Percentiles rank a stretch among this genome's conserved stretches.
These are phyloP conservation scores for Cinchona pubescens DNA, from an alignment of 257 asterid genomes.

Conservation along the genomic window DNA sequence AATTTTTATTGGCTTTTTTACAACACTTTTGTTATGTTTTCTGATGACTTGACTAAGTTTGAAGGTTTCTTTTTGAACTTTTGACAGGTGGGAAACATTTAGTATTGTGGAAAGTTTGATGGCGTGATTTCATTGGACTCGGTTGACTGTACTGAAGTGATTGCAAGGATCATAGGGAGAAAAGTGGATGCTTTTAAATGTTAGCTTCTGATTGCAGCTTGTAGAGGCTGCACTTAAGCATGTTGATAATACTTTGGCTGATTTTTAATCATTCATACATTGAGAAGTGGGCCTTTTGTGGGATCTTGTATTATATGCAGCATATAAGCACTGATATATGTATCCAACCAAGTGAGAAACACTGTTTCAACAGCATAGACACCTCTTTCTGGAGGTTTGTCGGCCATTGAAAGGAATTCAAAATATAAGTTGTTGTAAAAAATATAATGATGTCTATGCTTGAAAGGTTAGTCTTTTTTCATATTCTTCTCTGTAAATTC, in stretches of 20 bases:
- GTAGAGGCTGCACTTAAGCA: slow-evolving; percentile 87
- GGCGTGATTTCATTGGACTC: slow-evolving; percentile 18
- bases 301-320: slow-evolving; percentile 58
- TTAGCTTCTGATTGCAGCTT: slow-evolving; percentile 73
- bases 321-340: slow-evolving; percentile 36
- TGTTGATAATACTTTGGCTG: slow-evolving; percentile 73
- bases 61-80: slow-evolving; percentile 16
- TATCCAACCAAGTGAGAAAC: slow-evolving; percentile 52
- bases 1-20: not conserved
- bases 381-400: slow-evolving; percentile 59
- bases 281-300: slow-evolving; percentile 57
- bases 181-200: slow-evolving; percentile 60
- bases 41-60: not conserved
- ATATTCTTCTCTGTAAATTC: not conserved
- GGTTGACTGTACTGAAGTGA: slow-evolving; percentile 26
- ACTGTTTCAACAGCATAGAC: slow-evolving; percentile 60
- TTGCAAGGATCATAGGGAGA: slow-evolving; percentile 21
- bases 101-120: slow-evolving; percentile 17
- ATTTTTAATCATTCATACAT: slow-evolving; percentile 55
- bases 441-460: too few relatives aligned
- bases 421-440: slow-evolving; percentile 30
- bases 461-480: slow-evolving; percentile 60
- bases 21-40: too few relatives aligned
- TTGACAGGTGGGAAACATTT: slow-evolving; percentile 38
- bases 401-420: slow-evolving; percentile 48